Percentiles rank a stretch among this genome's conserved stretches.
Conservation (phyloP, 768 basidiomycete genomes). For the Rhodotorula graminis region DNA sequence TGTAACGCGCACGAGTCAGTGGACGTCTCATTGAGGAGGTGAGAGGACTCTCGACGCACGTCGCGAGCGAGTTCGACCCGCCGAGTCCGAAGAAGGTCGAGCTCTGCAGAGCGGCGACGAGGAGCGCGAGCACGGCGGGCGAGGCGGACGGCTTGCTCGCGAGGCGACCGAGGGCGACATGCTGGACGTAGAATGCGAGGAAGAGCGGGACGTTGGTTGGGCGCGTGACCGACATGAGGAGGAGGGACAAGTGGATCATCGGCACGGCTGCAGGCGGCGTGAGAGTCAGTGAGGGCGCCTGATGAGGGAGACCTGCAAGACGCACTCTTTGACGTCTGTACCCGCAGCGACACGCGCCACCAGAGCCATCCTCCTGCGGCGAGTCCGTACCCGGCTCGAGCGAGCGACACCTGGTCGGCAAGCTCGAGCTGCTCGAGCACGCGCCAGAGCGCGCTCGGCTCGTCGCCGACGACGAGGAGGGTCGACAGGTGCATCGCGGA, state of each 20-base stretch:
- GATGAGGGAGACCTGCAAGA: too few relatives aligned
- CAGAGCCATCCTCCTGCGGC: not conserved
- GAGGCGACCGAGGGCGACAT: slow-evolving; percentile 1
- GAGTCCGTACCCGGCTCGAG: not conserved
- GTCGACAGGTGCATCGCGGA: not conserved
- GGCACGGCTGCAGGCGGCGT: not conserved
- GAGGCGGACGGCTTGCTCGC: not conserved
- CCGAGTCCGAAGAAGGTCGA: slow-evolving; percentile 28
- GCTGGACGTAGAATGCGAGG: slow-evolving; percentile 6
- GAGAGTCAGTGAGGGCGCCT: not conserved
- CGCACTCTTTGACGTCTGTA: not conserved
- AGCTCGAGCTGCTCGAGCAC: not conserved
- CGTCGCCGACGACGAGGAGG: not conserved
- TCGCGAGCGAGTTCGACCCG: slow-evolving; percentile 30
- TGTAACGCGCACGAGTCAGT: not conserved
- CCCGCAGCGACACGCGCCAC: not conserved
- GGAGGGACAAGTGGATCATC: not conserved
- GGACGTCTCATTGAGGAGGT: not conserved
- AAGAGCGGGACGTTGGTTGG: slow-evolving; percentile 15
- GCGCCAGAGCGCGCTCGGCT: not conserved
- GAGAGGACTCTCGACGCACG: slow-evolving; percentile 1
- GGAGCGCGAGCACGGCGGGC: slow-evolving; percentile 4
- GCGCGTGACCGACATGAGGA: slow-evolving; percentile 15
- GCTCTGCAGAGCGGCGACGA: slow-evolving; percentile 4
- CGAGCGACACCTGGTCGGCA: not conserved